phyloP scores from a whole-genome alignment of 2,329 filamentous ascomycete species.

The Colletotrichum costaricense region DNA sequence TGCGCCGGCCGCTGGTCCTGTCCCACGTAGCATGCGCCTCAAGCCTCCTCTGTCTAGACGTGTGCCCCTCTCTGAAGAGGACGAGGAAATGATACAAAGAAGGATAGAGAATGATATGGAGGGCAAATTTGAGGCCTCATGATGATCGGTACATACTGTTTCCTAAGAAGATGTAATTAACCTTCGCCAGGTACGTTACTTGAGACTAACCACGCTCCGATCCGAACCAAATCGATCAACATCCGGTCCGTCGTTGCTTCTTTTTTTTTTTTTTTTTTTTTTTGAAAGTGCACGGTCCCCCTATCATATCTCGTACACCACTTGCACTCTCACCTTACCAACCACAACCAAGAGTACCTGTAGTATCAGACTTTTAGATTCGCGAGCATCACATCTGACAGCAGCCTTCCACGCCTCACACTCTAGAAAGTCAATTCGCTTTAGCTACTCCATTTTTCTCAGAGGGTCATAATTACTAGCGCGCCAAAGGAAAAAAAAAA shows the following conservation, averaged over 20 bases:
- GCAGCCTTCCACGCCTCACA: background rate
- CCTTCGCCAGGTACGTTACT: background rate
- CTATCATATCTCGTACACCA: background rate
- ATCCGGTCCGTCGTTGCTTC: background rate
- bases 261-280: background rate
- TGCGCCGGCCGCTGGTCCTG: background rate
- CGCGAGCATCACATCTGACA: background rate
- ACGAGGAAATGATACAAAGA: background rate
- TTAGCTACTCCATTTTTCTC: background rate
- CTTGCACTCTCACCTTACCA: background rate
- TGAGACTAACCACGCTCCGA: background rate
- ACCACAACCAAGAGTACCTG: background rate
- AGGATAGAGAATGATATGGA: background rate
- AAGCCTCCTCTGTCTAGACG: background rate
- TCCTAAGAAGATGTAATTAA: background rate
- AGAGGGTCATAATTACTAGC: background rate
- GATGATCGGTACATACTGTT: background rate
- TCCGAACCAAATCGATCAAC: conserved; percentile 7
- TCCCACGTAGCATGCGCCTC: conserved; percentile 4
- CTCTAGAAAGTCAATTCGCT: background rate
- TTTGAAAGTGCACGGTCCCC: background rate
- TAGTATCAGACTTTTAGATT: background rate
- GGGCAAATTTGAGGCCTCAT: background rate
- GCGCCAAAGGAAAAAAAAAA: too few relatives aligned
- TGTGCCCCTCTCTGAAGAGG: too few relatives aligned